Conservation (phyloP, 2,329 filamentous ascomycete species). For the Talaromyces islandicus region DNA sequence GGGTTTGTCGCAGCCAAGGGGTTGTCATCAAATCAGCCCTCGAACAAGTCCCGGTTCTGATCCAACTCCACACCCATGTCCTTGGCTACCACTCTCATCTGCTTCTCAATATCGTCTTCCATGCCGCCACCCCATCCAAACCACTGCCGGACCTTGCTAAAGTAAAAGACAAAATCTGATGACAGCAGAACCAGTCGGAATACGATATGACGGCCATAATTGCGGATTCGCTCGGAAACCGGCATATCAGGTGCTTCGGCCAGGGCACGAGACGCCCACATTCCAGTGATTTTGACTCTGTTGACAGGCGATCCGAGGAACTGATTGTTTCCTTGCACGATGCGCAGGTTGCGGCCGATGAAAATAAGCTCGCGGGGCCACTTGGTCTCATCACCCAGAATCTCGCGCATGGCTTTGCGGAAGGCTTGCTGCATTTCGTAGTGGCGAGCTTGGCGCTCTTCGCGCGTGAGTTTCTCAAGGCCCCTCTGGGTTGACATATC, state of each 20-base stretch:
- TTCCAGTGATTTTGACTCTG: slow-evolving; percentile 85
- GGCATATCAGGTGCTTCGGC: slow-evolving; percentile 65
- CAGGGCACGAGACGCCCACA: slow-evolving; percentile 82
- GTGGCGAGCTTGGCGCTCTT: slow-evolving; percentile 53
- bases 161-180: slow-evolving; percentile 78
- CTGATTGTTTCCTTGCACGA: slow-evolving; percentile 90
- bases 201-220: slow-evolving; percentile 71
- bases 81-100: slow-evolving; percentile 81
- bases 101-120: slow-evolving; percentile 87
- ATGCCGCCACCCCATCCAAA: slow-evolving; percentile 74
- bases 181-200: slow-evolving; percentile 71
- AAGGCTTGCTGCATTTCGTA: slow-evolving; percentile 77
- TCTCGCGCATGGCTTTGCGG: slow-evolving; percentile 66
- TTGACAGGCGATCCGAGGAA: slow-evolving; percentile 85
- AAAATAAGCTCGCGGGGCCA: slow-evolving; percentile 90
- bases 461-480: slow-evolving; percentile 46
- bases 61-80: slow-evolving; percentile 89
- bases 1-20: background rate
- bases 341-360: slow-evolving; percentile 84
- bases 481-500: slow-evolving; percentile 60
- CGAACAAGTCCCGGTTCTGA: slow-evolving; percentile 66
- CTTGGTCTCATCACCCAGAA: slow-evolving; percentile 78
- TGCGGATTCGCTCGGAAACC: slow-evolving; percentile 56
- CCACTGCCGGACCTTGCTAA: slow-evolving; percentile 69
- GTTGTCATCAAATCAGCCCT: slow-evolving; percentile 51